A percentile compares a stretch with the other conserved stretches of the same genome.
Conservation (phyloP, 495 filamentous ascomycete genomes). For the Cryomyces minteri region DNA sequence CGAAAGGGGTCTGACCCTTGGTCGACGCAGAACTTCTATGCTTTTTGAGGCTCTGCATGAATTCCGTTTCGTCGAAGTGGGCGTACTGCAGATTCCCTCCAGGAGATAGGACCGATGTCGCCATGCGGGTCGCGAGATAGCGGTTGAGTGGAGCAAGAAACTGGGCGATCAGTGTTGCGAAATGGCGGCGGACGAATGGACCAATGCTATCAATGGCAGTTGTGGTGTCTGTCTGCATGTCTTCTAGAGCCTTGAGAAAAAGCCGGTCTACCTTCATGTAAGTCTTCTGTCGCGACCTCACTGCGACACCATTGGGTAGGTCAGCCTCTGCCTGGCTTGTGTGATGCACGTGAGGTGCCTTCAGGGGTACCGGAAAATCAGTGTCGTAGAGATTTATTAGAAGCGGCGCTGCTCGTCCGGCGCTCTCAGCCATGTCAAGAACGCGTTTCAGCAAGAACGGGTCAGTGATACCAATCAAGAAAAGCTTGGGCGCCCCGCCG, state of each 20-base stretch:
- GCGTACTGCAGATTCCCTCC: constrained; percentile 11
- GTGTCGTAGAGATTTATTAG: constrained; percentile 12
- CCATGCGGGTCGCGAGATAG: constrained; percentile 12
- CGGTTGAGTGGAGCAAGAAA: constrained; percentile 19
- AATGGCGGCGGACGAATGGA: constrained; percentile 16
- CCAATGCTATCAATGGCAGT: constrained; percentile 5
- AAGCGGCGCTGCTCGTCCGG: constrained; percentile 6
- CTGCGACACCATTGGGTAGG: background rate
- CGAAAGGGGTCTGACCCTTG: constrained; percentile 13
- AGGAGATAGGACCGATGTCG: constrained; percentile 6
- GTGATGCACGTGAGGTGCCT: constrained; percentile 10
- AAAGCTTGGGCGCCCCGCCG: constrained; percentile 11
- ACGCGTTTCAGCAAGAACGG: constrained; percentile 17
- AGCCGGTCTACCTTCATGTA: constrained; percentile 7
- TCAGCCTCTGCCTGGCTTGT: constrained; percentile 3
- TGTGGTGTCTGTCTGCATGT: constrained; percentile 3
- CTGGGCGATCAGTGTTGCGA: constrained; percentile 14
- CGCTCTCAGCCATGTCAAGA: constrained; percentile 3
- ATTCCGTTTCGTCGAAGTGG: constrained; percentile 13
- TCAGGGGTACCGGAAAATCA: constrained; percentile 8
- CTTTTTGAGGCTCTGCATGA: constrained; percentile 15
- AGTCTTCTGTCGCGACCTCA: background rate
- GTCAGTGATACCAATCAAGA: constrained; percentile 16
- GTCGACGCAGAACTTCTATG: constrained; percentile 14
- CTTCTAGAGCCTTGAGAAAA: constrained; percentile 9